Evolutionary conservation across 2,329 filamentous ascomycete species (phyloP), one percentile per base, ranked within the genome.

Genomic region (Fusarium duplospermum): DNA sequence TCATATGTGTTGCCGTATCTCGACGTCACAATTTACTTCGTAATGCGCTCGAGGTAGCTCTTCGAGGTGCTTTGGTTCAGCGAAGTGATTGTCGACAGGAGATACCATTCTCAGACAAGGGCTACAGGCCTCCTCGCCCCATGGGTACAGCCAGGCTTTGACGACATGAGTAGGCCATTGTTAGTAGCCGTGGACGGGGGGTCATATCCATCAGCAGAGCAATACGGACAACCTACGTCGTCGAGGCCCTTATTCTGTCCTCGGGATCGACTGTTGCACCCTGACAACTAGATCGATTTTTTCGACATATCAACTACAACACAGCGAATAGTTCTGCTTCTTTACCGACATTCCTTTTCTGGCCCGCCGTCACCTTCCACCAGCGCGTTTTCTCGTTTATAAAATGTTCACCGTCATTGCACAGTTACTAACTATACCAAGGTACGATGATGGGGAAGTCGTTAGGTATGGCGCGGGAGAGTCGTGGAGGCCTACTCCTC

Each of bases 391-490:
- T 11, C 52, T 42, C 31, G 62, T 54, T 52, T 31, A 58, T 29
- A 61, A 7, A 10, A 50, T 31, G 31, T 29, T 24, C 52, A 45
- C 56, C 54, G 31, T 27, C 29, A 27, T 36, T 31, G 18, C 31
- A 42, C 52, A 52, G 31, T 64, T 24, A 70, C 69, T 75, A 64
- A 78, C 64, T 36, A 27, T 38, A 4, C 8, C 52, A 68, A 90
- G 89, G 79, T 91, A 89, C 76, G 89, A 91, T 72, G 89, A 91
- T 73, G 89, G 89, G 52, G 89, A 91, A 81, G 89, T 91, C 63
- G 87, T 89, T 72, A 85, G 89, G 77, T 91, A 90, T 79, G 89
- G 89, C 61, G 89, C 89, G 14, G 89, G 89, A 67, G 89, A 91
- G 81, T 90, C 88, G 40, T 91, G 89, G 84, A 84, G 89, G 68